Evolutionary conservation across 257 asterid genomes (phyloP).

Genomic region (Paraleonurus japonicus): DNA sequence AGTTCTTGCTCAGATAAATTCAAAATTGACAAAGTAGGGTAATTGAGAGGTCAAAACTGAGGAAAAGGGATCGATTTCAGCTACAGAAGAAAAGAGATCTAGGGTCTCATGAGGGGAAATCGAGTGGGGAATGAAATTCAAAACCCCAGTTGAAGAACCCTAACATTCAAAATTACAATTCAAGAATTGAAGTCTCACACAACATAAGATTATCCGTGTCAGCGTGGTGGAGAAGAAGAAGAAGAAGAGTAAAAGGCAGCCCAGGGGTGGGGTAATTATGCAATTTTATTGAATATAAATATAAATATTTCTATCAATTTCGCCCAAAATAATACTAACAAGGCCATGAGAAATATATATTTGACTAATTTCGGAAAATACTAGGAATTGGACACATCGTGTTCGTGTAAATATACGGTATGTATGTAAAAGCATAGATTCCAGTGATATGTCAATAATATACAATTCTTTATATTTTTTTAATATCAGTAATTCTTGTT

Average conservation of each 20-base stretch:
- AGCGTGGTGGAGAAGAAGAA: slow-evolving; percentile 9
- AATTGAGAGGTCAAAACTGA: slow-evolving; percentile 8
- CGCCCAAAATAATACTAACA: neutral
- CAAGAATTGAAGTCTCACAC: neutral
- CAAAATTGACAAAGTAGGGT: neutral
- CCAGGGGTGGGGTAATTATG: slow-evolving; percentile 16
- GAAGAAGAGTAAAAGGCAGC: neutral
- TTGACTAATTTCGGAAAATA: slow-evolving; percentile 18
- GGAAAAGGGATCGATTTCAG: slow-evolving; percentile 8
- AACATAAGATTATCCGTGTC: neutral
- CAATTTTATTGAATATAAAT: neutral
- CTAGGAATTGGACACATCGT: slow-evolving; percentile 6
- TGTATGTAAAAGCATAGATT: neutral
- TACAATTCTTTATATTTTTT: no score
- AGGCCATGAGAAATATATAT: neutral
- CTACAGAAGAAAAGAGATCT: slow-evolving; percentile 19
- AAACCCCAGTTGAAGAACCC: slow-evolving; percentile 20
- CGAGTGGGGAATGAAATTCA: neutral
- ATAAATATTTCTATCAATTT: neutral
- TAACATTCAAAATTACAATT: neutral
- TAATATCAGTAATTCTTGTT: no score
- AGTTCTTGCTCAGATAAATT: neutral
- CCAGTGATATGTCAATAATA: neutral
- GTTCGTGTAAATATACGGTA: neutral
- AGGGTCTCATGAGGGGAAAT: neutral